These are phyloP conservation scores for Daucus carota DNA, from an alignment of 129 eudicot genomes.

Conservation along the genomic window DNA sequence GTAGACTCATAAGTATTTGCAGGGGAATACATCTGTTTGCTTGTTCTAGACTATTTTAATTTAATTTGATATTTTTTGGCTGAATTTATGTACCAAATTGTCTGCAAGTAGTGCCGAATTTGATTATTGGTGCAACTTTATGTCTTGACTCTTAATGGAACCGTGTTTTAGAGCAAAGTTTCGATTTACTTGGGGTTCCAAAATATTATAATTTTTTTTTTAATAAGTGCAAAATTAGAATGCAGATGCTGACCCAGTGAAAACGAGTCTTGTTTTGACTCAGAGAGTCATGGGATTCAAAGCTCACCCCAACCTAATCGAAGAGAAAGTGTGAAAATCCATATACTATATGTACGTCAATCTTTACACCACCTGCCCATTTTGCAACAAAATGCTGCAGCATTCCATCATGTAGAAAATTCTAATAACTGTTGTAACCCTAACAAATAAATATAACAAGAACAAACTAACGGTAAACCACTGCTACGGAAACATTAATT, in stretches of 20 bases:
- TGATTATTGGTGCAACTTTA: not conserved
- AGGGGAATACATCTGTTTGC: not conserved
- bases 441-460: not conserved
- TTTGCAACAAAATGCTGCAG: too few relatives aligned
- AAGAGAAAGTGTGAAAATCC: too few relatives aligned
- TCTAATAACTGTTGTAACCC: not conserved
- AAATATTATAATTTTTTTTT: too few relatives aligned
- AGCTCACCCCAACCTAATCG: too few relatives aligned
- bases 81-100: not conserved
- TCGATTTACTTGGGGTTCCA: too few relatives aligned
- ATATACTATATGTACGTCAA: not conserved
- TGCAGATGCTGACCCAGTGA: too few relatives aligned
- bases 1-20: not conserved
- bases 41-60: not conserved
- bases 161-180: too few relatives aligned
- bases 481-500: not conserved
- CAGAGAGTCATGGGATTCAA: too few relatives aligned
- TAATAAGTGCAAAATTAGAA: too few relatives aligned
- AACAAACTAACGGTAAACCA: not conserved
- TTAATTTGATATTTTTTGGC: too few relatives aligned
- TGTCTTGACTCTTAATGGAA: too few relatives aligned
- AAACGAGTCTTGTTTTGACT: too few relatives aligned
- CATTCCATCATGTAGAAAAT: not conserved
- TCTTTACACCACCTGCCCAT: not conserved
- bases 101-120: not conserved